Percentiles rank a stretch among this genome's conserved stretches.
phyloP scores from a whole-genome alignment of 1,284 basidiomycete genomes.

The Fomes fomentarius region DNA sequence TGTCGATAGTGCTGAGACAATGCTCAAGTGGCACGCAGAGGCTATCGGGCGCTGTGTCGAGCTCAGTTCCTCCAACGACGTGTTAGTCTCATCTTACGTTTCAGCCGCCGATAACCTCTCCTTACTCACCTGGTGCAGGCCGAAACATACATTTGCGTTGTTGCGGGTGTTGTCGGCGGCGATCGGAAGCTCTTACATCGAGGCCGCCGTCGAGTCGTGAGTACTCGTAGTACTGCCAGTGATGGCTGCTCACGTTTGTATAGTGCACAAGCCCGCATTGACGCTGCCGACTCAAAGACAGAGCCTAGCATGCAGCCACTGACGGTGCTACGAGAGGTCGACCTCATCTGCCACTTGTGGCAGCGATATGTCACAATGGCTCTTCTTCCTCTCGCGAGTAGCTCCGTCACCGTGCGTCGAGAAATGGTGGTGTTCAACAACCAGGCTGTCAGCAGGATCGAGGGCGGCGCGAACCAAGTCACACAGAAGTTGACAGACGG shows the following conservation, averaged over 20 bases:
- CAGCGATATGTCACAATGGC: slow-evolving; percentile 96
- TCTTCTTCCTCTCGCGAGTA: slow-evolving; percentile 85
- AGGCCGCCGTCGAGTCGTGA: slow-evolving; percentile 90
- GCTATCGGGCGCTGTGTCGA: slow-evolving; percentile 92
- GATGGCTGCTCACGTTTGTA: slow-evolving; percentile 17
- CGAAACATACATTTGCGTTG: slow-evolving; percentile 89
- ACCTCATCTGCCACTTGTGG: slow-evolving; percentile 94
- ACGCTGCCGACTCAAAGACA: slow-evolving; percentile 72
- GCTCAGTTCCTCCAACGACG: slow-evolving; percentile 77
- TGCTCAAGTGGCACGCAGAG: slow-evolving; percentile 97
- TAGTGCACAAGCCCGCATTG: slow-evolving; percentile 75
- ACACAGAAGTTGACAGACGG: slow-evolving; percentile 87
- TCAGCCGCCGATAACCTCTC: not conserved
- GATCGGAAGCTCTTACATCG: slow-evolving; percentile 86
- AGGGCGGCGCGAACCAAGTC: slow-evolving; percentile 84
- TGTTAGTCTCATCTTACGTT: slow-evolving; percentile 55
- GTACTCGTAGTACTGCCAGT: slow-evolving; percentile 30
- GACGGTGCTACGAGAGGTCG: slow-evolving; percentile 72
- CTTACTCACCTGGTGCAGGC: slow-evolving; percentile 47
- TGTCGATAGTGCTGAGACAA: slow-evolving; percentile 81
- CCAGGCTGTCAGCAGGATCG: slow-evolving; percentile 86
- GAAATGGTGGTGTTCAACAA: slow-evolving; percentile 96
- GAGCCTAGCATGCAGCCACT: slow-evolving; percentile 84
- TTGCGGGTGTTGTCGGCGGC: slow-evolving; percentile 89
- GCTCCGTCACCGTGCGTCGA: slow-evolving; percentile 85